Percentiles rank a stretch among this genome's conserved stretches.
Evolutionary conservation across 2,329 filamentous ascomycete species (phyloP).

Genomic region (Pestalotiopsis sp.): DNA sequence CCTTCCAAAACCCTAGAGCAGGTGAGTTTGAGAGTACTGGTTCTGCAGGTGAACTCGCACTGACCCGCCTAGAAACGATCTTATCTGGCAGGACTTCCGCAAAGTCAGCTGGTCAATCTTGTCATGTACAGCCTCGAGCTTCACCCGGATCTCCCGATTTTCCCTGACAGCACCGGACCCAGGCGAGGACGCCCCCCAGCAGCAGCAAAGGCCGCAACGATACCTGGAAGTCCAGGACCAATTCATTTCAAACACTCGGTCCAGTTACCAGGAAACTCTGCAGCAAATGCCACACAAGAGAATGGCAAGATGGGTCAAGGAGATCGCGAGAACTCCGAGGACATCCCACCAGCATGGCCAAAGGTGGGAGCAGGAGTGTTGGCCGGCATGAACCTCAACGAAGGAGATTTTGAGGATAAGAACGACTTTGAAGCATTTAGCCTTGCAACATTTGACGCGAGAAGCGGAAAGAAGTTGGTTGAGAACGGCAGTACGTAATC

Average conservation of each 20-base stretch:
- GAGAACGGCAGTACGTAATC: constrained; percentile 32
- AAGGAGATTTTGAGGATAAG: constrained; percentile 31
- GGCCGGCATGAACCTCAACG: constrained; percentile 28
- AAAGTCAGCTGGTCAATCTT: constrained; percentile 65
- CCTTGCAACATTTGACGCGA: constrained; percentile 33
- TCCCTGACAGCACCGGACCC: constrained; percentile 44
- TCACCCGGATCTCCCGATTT: constrained; percentile 69
- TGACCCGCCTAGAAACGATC: constrained; percentile 54
- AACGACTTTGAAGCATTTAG: constrained; percentile 39
- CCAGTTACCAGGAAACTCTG: constrained; percentile 18
- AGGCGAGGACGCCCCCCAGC: constrained; percentile 13
- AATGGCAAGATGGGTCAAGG: constrained; percentile 14
- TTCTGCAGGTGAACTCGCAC: background rate
- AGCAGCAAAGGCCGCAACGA: constrained; percentile 25
- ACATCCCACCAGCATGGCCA: constrained; percentile 34
- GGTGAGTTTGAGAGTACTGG: constrained; percentile 28
- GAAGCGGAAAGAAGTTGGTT: constrained; percentile 30
- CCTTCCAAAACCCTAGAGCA: constrained; percentile 39
- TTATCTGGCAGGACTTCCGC: constrained; percentile 65
- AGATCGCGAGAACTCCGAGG: constrained; percentile 28
- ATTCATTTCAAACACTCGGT: constrained; percentile 36
- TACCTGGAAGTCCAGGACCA: constrained; percentile 12
- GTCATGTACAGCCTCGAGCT: constrained; percentile 63
- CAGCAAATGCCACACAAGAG: constrained; percentile 12
- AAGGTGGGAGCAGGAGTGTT: constrained; percentile 33